A percentile compares a stretch with the other conserved stretches of the same genome.
These are phyloP conservation scores for Berberis thunbergii DNA, from an alignment of 164 flowering plant species.

Conservation along the genomic window DNA sequence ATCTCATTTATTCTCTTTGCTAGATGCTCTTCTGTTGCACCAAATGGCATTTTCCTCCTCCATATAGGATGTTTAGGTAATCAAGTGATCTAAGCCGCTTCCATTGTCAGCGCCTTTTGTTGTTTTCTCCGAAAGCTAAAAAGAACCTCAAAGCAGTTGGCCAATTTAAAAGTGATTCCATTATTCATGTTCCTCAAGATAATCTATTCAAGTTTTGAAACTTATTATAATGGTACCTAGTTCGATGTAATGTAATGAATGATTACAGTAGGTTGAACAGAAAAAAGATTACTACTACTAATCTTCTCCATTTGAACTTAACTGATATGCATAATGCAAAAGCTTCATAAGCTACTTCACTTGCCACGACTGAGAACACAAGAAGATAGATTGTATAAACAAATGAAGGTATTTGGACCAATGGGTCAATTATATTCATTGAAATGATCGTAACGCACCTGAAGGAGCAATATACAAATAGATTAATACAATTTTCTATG, in stretches of 20 bases:
- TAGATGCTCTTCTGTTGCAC: background rate
- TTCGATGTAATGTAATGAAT: too few species aligned
- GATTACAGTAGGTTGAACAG: too few species aligned
- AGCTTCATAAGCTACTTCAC: background rate
- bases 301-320: too few species aligned
- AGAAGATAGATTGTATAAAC: background rate
- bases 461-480: slow-evolving; percentile 24
- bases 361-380: background rate
- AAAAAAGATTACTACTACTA: too few species aligned
- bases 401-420: slow-evolving; percentile 9
- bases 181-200: background rate
- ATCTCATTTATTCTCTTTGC: too few species aligned
- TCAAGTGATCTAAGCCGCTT: background rate
- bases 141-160: background rate
- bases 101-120: background rate
- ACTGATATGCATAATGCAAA: too few species aligned
- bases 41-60: background rate
- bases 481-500: slow-evolving; percentile 25
- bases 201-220: too few species aligned
- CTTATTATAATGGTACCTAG: too few species aligned
- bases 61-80: background rate
- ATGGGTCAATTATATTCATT: slow-evolving; percentile 10
- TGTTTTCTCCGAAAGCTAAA: background rate
- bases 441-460: slow-evolving; percentile 5
- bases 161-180: background rate